Evolutionary conservation across 441 rosid genomes (phyloP), one percentile per base, ranked within the genome.

Genomic region (Melastoma candidum): DNA sequence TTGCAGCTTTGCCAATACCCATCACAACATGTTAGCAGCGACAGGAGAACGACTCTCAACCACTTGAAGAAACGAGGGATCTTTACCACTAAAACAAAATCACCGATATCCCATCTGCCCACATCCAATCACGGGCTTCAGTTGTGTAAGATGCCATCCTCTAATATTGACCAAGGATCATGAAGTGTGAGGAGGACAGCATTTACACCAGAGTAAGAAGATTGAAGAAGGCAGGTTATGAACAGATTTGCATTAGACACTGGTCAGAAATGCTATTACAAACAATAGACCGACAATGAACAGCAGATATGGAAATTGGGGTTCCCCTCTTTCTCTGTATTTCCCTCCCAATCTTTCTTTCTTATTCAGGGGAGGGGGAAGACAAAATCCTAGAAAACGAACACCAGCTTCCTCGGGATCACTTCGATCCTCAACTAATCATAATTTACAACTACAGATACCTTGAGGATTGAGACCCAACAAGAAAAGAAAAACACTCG

Each of bases 301-400:
- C 25, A 4, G 22, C 22, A 17, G 22, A 17, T 17, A 17, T 17
- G 22, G 57, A 45, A 1, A 22, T 49, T 36, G 7, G 8, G 41
- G 41, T 56, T 25, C 51, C 27, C 32, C 13, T 53, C 47, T 22
- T 47, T 11, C 41, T 9, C 6, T 36, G 22, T 17, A 17, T 36
- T 36, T 9, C 41, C 41, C 41, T 36, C 41, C 41, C 41, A 36
- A 46, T 25, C 48, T 47, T 59, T 71, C 67, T 67, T 77, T 67
- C 65, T 58, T 36, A 36, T 36, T 36, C 41, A 36, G 41, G 41
- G 41, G 41, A 36, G 22, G 22, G 22, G 22, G 8, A 36, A 36
- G 41, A 36, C 41, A 53, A 36, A 36, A 36, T 36, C 41, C 41
- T 62, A 66, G 69, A 74, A 67, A 49, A 47, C 59, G 54, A 67